Conservation (phyloP, 306 rosid genomes). For the Cicer chorassanicum region DNA sequence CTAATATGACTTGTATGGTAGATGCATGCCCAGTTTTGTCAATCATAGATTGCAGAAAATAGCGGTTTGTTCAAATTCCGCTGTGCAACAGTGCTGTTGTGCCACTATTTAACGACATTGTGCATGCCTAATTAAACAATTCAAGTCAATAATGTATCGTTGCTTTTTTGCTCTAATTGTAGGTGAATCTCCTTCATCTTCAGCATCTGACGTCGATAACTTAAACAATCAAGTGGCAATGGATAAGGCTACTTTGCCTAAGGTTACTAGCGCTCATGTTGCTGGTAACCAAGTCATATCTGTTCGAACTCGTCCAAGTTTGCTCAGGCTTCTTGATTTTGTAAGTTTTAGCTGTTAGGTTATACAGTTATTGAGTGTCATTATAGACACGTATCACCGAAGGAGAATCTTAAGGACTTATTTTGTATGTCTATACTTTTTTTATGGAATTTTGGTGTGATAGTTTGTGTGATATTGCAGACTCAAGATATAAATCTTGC, state of each 20-base stretch:
- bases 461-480: conserved; percentile 54
- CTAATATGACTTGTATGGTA: conserved; percentile 10
- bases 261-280: conserved; percentile 51
- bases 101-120: too few species aligned
- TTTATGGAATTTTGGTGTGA: conserved; percentile 37
- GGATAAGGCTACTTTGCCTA: conserved; percentile 58
- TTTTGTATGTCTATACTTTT: conserved; percentile 31
- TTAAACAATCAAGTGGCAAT: conserved; percentile 57
- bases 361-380: conserved; percentile 29
- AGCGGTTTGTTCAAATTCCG: too few species aligned
- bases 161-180: conserved; percentile 37
- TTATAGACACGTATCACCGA: not conserved
- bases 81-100: too few species aligned
- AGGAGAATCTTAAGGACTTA: conserved; percentile 21
- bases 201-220: conserved; percentile 82
- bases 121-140: conserved; percentile 11
- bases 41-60: too few species aligned
- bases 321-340: conserved; percentile 68
- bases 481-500: conserved; percentile 65
- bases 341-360: conserved; percentile 59
- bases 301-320: conserved; percentile 57
- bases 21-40: not conserved
- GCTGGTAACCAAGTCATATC: conserved; percentile 59
- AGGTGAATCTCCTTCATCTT: conserved; percentile 85
- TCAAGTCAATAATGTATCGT: conserved; percentile 29